Conservation (phyloP, 1,284 basidiomycete genomes). For the Cystobasidium slooffiae region DNA sequence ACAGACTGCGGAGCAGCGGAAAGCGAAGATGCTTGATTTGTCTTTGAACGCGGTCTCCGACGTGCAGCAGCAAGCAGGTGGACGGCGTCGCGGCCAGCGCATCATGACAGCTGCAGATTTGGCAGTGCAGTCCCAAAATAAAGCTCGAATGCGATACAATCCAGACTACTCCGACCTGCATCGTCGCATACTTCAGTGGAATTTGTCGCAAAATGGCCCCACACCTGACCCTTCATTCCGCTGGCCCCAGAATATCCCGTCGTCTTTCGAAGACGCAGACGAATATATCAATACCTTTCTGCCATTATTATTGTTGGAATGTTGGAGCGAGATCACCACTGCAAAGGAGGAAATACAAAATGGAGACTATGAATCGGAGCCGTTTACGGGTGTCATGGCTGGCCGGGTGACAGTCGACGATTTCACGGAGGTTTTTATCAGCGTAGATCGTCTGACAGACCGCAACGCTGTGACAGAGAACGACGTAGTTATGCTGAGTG, state of each 20-base stretch:
- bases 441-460: slow-evolving; percentile 61
- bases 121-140: slow-evolving; percentile 65
- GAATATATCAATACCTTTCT: slow-evolving; percentile 80
- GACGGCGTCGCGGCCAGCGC: slow-evolving; percentile 56
- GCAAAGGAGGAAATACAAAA: slow-evolving; percentile 66
- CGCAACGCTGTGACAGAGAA: slow-evolving; percentile 78
- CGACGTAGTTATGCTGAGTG: slow-evolving; percentile 67
- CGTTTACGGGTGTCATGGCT: slow-evolving; percentile 49
- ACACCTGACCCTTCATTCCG: slow-evolving; percentile 46
- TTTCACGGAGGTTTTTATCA: slow-evolving; percentile 70
- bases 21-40: slow-evolving; percentile 72
- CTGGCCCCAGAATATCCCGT: slow-evolving; percentile 63
- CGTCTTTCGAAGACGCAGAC: slow-evolving; percentile 67
- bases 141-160: slow-evolving; percentile 70
- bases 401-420: slow-evolving; percentile 71
- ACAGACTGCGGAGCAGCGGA: slow-evolving; percentile 67
- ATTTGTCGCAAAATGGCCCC: slow-evolving; percentile 53
- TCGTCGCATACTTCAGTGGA: slow-evolving; percentile 81
- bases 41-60: slow-evolving; percentile 42
- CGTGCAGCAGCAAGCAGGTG: slow-evolving; percentile 48
- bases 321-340: slow-evolving; percentile 85
- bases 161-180: slow-evolving; percentile 83
- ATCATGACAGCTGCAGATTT: slow-evolving; percentile 60
- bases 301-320: slow-evolving; percentile 86
- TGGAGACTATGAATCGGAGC: slow-evolving; percentile 55